Conservation (phyloP, 2,329 filamentous ascomycete genomes). For the Alternaria rosae region DNA sequence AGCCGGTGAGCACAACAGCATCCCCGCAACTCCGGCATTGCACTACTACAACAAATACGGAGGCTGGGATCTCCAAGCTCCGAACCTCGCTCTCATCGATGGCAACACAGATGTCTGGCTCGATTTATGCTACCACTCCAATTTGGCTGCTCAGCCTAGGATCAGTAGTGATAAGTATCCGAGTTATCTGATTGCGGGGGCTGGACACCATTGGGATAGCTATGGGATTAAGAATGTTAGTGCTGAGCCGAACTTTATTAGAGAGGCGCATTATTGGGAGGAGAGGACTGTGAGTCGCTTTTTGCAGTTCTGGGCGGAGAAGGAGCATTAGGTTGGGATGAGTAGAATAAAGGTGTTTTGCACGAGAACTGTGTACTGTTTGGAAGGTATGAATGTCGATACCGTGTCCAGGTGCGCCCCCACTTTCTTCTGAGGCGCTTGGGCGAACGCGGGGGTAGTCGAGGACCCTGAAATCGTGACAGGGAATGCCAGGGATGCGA, state of each 20-base stretch:
- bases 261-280: constrained; percentile 61
- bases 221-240: constrained; percentile 51
- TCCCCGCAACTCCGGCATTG: constrained; percentile 56
- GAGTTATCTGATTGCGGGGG: constrained; percentile 59
- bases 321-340: background rate
- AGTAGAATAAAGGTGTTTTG: background rate
- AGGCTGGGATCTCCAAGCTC: constrained; percentile 56
- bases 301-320: constrained; percentile 22
- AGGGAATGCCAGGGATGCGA: background rate
- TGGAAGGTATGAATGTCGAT: background rate
- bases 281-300: constrained; percentile 55
- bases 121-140: constrained; percentile 60
- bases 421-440: background rate
- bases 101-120: constrained; percentile 62
- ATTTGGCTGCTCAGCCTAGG: constrained; percentile 48
- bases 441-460: background rate
- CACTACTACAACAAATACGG: constrained; percentile 57
- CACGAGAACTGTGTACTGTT: background rate
- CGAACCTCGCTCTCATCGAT: constrained; percentile 61
- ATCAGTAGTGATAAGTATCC: constrained; percentile 56
- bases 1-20: constrained; percentile 54
- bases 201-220: constrained; percentile 63
- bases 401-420: background rate
- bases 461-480: background rate
- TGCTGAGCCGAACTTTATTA: constrained; percentile 60